Evolutionary conservation across 768 basidiomycete species (phyloP).

Genomic region (Mycena albidolilacea): DNA sequence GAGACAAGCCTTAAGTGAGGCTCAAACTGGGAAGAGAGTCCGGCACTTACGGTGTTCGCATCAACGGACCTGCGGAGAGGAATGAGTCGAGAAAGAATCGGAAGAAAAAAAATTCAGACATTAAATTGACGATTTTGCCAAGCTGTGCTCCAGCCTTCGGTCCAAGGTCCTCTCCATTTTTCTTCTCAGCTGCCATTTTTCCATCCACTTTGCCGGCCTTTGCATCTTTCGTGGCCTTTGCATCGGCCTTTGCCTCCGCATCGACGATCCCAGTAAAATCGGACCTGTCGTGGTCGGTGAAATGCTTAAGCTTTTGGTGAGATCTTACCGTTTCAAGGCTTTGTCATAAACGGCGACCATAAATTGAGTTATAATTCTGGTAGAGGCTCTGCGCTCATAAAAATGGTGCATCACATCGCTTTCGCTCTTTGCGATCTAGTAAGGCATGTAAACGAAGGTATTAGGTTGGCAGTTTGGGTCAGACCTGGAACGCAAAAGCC

Average conservation of each 20-base stretch:
- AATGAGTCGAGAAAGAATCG: not conserved
- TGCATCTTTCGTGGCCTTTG: slow-evolving; percentile 54
- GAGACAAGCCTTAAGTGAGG: not conserved
- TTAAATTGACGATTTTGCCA: slow-evolving; percentile 91
- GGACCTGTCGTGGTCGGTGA: not conserved
- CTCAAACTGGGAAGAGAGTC: not conserved
- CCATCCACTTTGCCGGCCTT: slow-evolving; percentile 56
- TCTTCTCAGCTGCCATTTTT: slow-evolving; percentile 21
- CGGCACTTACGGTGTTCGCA: slow-evolving; percentile 64
- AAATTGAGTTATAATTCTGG: slow-evolving; percentile 80
- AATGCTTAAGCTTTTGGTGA: not conserved
- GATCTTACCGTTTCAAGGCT: slow-evolving; percentile 65
- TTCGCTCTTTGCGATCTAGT: slow-evolving; percentile 71
- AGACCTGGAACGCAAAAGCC: slow-evolving; percentile 66
- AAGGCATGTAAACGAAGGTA: slow-evolving; percentile 42
- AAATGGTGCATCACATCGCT: slow-evolving; percentile 82
- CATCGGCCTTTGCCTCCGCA: slow-evolving; percentile 46
- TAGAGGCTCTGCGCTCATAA: slow-evolving; percentile 79
- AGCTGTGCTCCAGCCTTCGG: slow-evolving; percentile 85
- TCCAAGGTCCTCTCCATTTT: slow-evolving; percentile 50
- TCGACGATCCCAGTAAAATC: slow-evolving; percentile 86
- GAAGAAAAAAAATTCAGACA: slow-evolving; percentile 44
- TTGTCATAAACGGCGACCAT: slow-evolving; percentile 94
- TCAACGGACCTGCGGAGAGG: slow-evolving; percentile 68
- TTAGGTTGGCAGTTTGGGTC: not conserved